Evolutionary conservation across 192 early-diverging fungal genomes (phyloP), one percentile per base, ranked within the genome.

Genomic region (Podila minutissima): DNA sequence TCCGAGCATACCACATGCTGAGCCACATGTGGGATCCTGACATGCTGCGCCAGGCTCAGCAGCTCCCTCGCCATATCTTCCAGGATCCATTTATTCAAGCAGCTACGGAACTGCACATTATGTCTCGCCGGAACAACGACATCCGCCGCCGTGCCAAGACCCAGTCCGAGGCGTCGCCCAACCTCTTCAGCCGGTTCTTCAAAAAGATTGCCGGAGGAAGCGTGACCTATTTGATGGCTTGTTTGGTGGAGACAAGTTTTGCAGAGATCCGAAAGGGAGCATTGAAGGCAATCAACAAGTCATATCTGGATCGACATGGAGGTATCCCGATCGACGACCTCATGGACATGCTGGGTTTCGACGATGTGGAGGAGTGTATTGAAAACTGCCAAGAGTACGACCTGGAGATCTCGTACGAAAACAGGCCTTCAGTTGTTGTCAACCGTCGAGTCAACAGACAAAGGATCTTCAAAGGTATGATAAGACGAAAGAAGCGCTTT

Each of bases 1-100:
- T 98, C 72, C 88, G 92, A 46, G 97, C 95, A 0, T 98, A 98
- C 85, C 92, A 94, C 67, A 87, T 98, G 15, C 85, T 95, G 12
- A 85, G 89, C 20, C 93, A 96, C 49, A 67, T 93, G 55, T 91
- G 86, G 66, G 91, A 94, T 73, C 83, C 86, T 37, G 95, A 97
- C 61, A 87, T 94, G 62, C 86, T 90, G 24, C 89, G 91, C 2
- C 85, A 89, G 38, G 88, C 90, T 5, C 89, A 90, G 26, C 72
- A 87, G 5, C 84, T 96, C 13, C 90, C 88, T 0, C 38, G 59
- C 0, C 76, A 86, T 26, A 82, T 94, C 10, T 92, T 95, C 50
- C 32, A 82, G 10, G 71, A 89, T 15, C 89, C 91, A 0, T 75
- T 88, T 19, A 88, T 98, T 11, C 91, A 95, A 64, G 81, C 87